phyloP scores from a whole-genome alignment of 2,329 filamentous ascomycete genomes.

The Neurospora sp. region DNA sequence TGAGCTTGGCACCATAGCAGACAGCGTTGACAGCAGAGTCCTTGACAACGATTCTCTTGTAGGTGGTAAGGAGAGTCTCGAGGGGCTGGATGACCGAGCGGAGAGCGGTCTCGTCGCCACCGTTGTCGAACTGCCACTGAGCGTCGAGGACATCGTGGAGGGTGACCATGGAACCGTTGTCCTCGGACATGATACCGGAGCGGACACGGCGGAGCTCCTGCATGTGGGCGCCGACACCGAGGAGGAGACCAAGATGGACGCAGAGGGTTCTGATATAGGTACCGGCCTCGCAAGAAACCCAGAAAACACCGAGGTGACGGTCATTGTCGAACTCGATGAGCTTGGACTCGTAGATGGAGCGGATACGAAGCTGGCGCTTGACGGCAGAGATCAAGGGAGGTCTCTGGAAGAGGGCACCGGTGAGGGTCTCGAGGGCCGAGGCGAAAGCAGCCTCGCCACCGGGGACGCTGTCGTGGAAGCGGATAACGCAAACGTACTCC shows the following conservation, averaged over 20 bases:
- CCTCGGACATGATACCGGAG: slow-evolving; percentile 18
- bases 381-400: slow-evolving; percentile 96
- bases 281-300: slow-evolving; percentile 97
- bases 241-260: slow-evolving; percentile 72
- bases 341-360: slow-evolving; percentile 96
- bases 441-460: slow-evolving; percentile 90
- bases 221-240: slow-evolving; percentile 64
- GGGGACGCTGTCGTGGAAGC: slow-evolving; percentile 89
- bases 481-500: slow-evolving; percentile 94
- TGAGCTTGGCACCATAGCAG: slow-evolving; percentile 97
- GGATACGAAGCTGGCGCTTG: slow-evolving; percentile 96
- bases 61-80: slow-evolving; percentile 81
- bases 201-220: slow-evolving; percentile 21
- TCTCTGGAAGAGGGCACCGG: slow-evolving; percentile 92
- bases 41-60: slow-evolving; percentile 98
- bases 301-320: slow-evolving; percentile 93
- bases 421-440: slow-evolving; percentile 88
- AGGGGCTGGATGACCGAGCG: slow-evolving; percentile 85
- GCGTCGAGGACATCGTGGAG: slow-evolving; percentile 93
- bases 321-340: slow-evolving; percentile 98
- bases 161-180: slow-evolving; percentile 41
- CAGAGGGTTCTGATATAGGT: slow-evolving; percentile 98
- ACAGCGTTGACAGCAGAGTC: slow-evolving; percentile 94
- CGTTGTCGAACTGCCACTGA: slow-evolving; percentile 94
- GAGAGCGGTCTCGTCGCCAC: slow-evolving; percentile 85